phyloP scores from a whole-genome alignment of 2,329 filamentous ascomycete genomes.

The Mycogone perniciosa region DNA sequence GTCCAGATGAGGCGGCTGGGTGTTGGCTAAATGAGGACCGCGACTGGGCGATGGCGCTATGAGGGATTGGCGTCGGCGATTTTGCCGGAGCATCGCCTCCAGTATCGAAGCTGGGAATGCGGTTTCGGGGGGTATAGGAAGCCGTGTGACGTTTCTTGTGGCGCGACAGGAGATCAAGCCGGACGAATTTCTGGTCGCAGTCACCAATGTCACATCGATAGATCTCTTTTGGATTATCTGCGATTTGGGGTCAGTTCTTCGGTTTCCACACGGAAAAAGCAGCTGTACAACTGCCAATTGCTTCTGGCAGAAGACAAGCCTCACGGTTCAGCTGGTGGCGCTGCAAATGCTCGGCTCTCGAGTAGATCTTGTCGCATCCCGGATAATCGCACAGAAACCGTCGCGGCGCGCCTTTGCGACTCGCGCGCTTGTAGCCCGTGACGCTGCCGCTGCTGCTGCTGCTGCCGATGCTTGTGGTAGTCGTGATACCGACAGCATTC shows the following conservation, averaged over 20 bases:
- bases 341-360: slow-evolving; percentile 73
- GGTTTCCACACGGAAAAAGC: slow-evolving; percentile 13
- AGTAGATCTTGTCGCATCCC: slow-evolving; percentile 74
- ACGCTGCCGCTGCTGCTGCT: slow-evolving; percentile 11
- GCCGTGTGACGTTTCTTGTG: slow-evolving; percentile 60
- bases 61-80: background rate
- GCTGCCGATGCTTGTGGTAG: background rate
- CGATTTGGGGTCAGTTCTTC: slow-evolving; percentile 9
- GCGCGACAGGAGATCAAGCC: slow-evolving; percentile 66
- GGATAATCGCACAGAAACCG: slow-evolving; percentile 60
- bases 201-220: slow-evolving; percentile 69
- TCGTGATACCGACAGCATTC: slow-evolving; percentile 3
- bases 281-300: background rate
- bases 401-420: slow-evolving; percentile 43
- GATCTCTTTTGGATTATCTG: slow-evolving; percentile 74
- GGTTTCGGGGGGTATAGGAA: slow-evolving; percentile 44
- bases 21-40: slow-evolving; percentile 1
- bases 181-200: slow-evolving; percentile 71
- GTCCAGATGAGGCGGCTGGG: slow-evolving; percentile 28
- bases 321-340: slow-evolving; percentile 76
- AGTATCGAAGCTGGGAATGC: slow-evolving; percentile 42
- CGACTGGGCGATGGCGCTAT: background rate
- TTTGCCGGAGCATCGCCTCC: slow-evolving; percentile 18
- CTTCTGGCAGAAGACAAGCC: slow-evolving; percentile 19
- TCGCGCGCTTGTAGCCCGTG: slow-evolving; percentile 43